A percentile compares a stretch with the other conserved stretches of the same genome.
phyloP scores from a whole-genome alignment of 345 rosid species.

The Eucalyptus curtisii region DNA sequence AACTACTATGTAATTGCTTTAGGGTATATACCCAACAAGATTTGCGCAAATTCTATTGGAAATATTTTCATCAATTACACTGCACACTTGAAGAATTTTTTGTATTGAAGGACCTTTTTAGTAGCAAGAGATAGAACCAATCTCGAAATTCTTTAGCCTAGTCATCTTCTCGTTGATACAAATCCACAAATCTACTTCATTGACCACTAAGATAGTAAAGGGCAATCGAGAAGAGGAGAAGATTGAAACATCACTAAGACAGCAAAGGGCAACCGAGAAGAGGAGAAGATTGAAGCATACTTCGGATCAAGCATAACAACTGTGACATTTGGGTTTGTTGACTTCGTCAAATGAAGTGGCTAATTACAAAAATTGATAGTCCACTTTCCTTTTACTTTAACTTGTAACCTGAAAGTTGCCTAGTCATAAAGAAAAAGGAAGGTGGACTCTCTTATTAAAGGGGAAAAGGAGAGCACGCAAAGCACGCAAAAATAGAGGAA shows the following conservation, averaged over 20 bases:
- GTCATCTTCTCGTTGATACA: background rate
- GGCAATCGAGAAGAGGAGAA: too few species aligned
- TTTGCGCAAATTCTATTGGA: background rate
- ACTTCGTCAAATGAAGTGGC: background rate
- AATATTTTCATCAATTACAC: background rate
- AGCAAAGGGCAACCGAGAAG: background rate
- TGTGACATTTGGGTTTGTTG: background rate
- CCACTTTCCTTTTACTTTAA: too few species aligned
- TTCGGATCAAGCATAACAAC: background rate
- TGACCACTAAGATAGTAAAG: background rate
- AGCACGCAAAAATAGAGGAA: background rate
- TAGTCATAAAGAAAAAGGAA: too few species aligned
- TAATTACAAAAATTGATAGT: background rate
- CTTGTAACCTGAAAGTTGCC: too few species aligned
- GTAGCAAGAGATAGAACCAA: background rate
- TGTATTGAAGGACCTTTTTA: background rate
- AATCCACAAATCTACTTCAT: background rate
- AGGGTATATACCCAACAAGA: too few species aligned
- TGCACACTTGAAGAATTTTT: background rate
- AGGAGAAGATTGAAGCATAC: background rate
- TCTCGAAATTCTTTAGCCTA: background rate
- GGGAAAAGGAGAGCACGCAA: background rate
- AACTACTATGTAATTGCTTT: accelerated
- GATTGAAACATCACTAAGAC: too few species aligned
- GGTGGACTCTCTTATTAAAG: too few species aligned